phyloP scores from a whole-genome alignment of 768 basidiomycete genomes.

The Russula olivacea region DNA sequence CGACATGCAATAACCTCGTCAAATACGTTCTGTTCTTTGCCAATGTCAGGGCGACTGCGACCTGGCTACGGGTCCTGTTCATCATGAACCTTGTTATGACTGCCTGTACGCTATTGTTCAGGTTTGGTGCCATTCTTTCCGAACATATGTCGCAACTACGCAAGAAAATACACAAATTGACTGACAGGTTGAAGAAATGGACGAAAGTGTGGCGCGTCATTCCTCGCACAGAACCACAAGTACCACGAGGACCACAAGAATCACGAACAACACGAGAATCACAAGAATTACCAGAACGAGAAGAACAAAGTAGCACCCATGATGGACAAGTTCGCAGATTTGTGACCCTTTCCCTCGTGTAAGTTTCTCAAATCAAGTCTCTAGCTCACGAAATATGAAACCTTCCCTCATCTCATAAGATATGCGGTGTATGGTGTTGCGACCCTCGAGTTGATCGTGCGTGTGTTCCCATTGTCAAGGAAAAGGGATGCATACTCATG shows the following conservation, averaged over 20 bases:
- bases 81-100: slow-evolving; percentile 1
- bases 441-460: slow-evolving; percentile 11
- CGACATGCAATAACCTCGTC: slow-evolving; percentile 14
- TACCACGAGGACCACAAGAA: not conserved
- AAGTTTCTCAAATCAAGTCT: not conserved
- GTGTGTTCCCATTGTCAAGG: not conserved
- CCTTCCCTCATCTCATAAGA: not conserved
- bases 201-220: not conserved
- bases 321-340: not conserved
- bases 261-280: not conserved
- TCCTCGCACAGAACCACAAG: not conserved
- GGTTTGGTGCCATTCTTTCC: not conserved
- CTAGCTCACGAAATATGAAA: not conserved
- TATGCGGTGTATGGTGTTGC: slow-evolving; percentile 2
- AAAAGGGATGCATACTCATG: not conserved
- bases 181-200: not conserved
- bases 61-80: slow-evolving; percentile 11
- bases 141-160: not conserved
- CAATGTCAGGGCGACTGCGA: not conserved
- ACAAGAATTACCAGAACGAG: not conserved
- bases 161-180: not conserved
- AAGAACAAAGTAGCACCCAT: not conserved
- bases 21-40: slow-evolving; percentile 11
- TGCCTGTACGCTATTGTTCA: slow-evolving; percentile 1
- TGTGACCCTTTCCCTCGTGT: not conserved